phyloP scores from a whole-genome alignment of 768 basidiomycete species.

The Paxillus involutus region DNA sequence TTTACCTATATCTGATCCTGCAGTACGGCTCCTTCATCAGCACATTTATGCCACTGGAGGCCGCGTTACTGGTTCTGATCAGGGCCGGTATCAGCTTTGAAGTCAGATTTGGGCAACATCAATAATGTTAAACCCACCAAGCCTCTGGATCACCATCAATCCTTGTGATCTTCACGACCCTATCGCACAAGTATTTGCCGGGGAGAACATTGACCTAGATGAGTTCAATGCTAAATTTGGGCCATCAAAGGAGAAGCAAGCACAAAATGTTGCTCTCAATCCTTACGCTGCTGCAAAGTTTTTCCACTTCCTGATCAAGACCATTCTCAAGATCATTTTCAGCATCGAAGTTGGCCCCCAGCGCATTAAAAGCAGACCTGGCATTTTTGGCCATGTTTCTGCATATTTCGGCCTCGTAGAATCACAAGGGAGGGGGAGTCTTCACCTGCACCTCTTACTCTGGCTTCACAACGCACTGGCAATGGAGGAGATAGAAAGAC shows the following conservation, averaged over 20 bases:
- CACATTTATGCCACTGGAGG: too few relatives aligned
- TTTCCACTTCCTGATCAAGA: conserved; percentile 35
- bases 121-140: too few relatives aligned
- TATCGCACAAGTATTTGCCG: conserved; percentile 43
- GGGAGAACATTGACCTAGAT: conserved; percentile 44
- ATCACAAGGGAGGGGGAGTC: conserved; percentile 39
- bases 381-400: conserved; percentile 9
- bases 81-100: too few relatives aligned
- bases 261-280: conserved; percentile 33
- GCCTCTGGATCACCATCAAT: conserved; percentile 45
- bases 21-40: too few relatives aligned
- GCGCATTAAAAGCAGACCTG: too few relatives aligned
- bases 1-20: too few relatives aligned
- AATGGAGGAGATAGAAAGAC: too few relatives aligned
- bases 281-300: conserved; percentile 44
- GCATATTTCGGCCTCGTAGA: conserved; percentile 35
- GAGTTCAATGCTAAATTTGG: conserved; percentile 31
- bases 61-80: too few relatives aligned
- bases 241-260: conserved; percentile 17
- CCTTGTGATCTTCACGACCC: conserved; percentile 33
- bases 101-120: too few relatives aligned
- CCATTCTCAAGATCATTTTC: conserved; percentile 34
- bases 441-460: conserved; percentile 19
- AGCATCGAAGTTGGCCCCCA: too few relatives aligned
- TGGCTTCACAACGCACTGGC: not conserved